phyloP scores from a whole-genome alignment of 2,329 filamentous ascomycete species.

The Corniculantispora saksenae region DNA sequence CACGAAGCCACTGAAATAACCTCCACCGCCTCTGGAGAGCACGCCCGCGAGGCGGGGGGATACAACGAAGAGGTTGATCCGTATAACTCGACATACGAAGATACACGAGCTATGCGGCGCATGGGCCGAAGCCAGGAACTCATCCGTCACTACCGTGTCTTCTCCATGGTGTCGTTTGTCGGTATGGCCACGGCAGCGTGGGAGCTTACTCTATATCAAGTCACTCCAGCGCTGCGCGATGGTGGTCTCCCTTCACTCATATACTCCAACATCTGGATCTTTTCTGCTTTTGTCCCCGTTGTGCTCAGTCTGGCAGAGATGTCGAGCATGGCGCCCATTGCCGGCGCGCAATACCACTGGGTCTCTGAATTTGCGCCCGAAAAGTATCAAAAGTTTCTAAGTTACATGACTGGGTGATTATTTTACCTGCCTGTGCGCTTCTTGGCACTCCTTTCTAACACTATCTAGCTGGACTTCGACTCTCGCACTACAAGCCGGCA shows the following conservation, averaged over 20 bases:
- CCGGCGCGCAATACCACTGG: conserved; percentile 20
- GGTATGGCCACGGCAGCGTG: conserved; percentile 18
- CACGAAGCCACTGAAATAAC: not conserved
- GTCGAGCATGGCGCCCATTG: conserved; percentile 16
- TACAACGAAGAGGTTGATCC: not conserved
- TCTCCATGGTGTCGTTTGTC: conserved; percentile 20
- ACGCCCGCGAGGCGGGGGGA: not conserved
- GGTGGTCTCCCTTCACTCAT: conserved; percentile 12
- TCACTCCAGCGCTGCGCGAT: conserved; percentile 17
- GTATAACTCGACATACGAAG: conserved; percentile 14
- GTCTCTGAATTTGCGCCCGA: conserved; percentile 18
- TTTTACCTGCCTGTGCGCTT: not conserved
- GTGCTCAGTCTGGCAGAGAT: conserved; percentile 19
- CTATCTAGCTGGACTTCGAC: conserved; percentile 21
- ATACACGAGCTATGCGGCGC: conserved; percentile 11
- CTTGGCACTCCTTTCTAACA: not conserved
- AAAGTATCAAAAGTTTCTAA: conserved; percentile 18
- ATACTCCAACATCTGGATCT: conserved; percentile 16
- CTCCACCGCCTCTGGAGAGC: not conserved
- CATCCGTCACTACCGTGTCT: conserved; percentile 17
- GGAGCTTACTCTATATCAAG: conserved; percentile 15
- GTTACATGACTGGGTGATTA: conserved; percentile 17
- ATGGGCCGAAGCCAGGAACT: conserved; percentile 18
- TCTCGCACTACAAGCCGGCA: conserved; percentile 23
- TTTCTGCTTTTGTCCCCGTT: conserved; percentile 13